phyloP scores from a whole-genome alignment of 78 protist species.

The Protostelium mycophagum region DNA sequence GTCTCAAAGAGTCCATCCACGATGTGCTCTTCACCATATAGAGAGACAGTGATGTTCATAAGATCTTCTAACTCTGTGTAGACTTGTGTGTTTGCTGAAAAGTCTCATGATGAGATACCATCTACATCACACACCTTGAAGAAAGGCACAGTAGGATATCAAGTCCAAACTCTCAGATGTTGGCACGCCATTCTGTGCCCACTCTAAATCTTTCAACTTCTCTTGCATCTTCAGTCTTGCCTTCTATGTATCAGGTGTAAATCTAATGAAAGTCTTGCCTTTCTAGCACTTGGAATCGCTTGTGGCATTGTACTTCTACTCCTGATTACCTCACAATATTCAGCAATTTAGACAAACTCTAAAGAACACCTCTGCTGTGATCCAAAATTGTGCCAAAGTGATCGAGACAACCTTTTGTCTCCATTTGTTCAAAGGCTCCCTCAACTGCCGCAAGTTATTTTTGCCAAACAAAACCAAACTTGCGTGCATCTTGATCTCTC shows the following conservation, averaged over 20 bases:
- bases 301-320: background rate
- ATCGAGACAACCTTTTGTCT: background rate
- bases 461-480: no score
- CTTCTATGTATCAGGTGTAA: no score
- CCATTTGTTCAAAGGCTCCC: background rate
- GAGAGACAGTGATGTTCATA: no score
- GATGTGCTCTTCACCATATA: no score
- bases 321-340: background rate
- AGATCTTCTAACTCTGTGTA: no score
- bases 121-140: no score
- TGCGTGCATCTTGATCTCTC: background rate
- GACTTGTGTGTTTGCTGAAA: no score
- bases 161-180: background rate
- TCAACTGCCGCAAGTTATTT: background rate
- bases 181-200: background rate
- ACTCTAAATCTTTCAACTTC: background rate
- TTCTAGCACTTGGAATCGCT: background rate
- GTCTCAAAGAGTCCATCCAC: no score
- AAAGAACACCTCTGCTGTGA: background rate
- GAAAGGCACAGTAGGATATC: background rate
- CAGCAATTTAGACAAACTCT: background rate
- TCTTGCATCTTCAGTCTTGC: background rate
- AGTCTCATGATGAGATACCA: no score
- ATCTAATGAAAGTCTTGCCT: no score
- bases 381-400: background rate